Base-by-base conservation (phyloP, 805 yeast species). In the Sugiyamaella marilandica region DNA sequence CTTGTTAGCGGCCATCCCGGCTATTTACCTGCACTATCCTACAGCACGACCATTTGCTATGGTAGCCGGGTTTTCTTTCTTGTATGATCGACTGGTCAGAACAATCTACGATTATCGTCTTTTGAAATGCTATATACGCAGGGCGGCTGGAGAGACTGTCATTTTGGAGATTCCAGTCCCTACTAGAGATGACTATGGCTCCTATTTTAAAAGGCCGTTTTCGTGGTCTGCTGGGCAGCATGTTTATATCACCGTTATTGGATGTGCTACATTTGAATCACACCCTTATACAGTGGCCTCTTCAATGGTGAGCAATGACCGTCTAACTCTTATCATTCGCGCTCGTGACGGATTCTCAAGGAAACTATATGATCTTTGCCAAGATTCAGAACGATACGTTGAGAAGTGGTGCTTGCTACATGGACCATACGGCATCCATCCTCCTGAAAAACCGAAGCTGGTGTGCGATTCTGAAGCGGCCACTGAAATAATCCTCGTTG, bases 301-400 rank as follows among this genome's bases (percentile, higher is more conserved):
- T 10, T 45, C 33, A 10, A 26, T 33, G 10, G 44, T 29, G 13
- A 44, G 52, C 35, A 45, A 52, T 9, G 59, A 58, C 50, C 45
- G 51, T 9, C 53, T 65, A 33, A 65, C 61, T 47, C 53, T 65
- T 7, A 64, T 65, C 50, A 59, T 65, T 50, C 56, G 69, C 21
- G 67, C 68, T 24, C 55, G 66, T 29, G 52, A 58, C 39, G 69
- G 69, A 36, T 65, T 65, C 55, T 64, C 69, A 18, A 44, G 56
- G 32, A 39, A 51, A 11, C 41, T 61, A 24, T 54, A 49, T 29
- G 61, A 57, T 9, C 21, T 45, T 16, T 46, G 49, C 19, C 45
- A 45, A 18, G n/a, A 52, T 19, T 26, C 37, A 26, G 45, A 50
- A 16, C 18, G 19, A 26, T 14, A 39, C 34, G 35, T 46, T 32